phyloP scores from a whole-genome alignment of 331 rosid species.

The Acacia concinna region DNA sequence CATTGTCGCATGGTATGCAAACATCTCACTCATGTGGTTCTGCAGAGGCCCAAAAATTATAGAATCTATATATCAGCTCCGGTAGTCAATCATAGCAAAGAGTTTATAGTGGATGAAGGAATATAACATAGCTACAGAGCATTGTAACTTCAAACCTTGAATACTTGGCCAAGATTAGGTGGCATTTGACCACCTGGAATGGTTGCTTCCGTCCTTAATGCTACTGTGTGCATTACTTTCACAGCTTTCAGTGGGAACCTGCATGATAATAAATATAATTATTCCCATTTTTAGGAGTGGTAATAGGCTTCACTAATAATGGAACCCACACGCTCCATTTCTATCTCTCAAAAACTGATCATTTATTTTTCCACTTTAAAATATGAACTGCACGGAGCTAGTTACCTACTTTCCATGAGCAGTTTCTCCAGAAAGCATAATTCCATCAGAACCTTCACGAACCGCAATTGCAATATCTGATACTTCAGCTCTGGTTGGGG shows the following conservation, averaged over 20 bases:
- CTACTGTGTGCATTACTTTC: conserved; percentile 97
- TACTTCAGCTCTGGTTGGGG: conserved; percentile 99
- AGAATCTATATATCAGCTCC: conserved; percentile 14
- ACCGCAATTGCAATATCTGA: conserved; percentile 99
- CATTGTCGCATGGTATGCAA: conserved; percentile 97
- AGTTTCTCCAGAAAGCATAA: conserved; percentile 99
- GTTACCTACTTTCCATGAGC: conserved; percentile 95
- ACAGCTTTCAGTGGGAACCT: conserved; percentile 95
- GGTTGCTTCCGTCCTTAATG: conserved; percentile 90
- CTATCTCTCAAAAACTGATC: neutral
- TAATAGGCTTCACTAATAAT: neutral
- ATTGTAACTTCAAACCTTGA: conserved; percentile 60
- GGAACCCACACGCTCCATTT: neutral
- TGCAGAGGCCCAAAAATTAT: conserved; percentile 33
- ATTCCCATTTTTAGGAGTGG: neutral
- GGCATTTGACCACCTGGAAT: conserved; percentile 72
- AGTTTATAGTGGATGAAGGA: neutral
- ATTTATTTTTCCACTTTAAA: neutral
- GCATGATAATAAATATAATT: conserved; percentile 32
- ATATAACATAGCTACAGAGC: neutral
- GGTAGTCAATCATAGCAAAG: conserved; percentile 1
- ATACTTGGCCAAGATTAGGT: conserved; percentile 81
- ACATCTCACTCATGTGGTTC: conserved; percentile 99
- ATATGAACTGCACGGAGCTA: neutral
- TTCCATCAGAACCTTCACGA: conserved; percentile 96